These are phyloP conservation scores for Trichoderma sp. DNA, from an alignment of 2,329 filamentous ascomycete genomes.

Conservation along the genomic window DNA sequence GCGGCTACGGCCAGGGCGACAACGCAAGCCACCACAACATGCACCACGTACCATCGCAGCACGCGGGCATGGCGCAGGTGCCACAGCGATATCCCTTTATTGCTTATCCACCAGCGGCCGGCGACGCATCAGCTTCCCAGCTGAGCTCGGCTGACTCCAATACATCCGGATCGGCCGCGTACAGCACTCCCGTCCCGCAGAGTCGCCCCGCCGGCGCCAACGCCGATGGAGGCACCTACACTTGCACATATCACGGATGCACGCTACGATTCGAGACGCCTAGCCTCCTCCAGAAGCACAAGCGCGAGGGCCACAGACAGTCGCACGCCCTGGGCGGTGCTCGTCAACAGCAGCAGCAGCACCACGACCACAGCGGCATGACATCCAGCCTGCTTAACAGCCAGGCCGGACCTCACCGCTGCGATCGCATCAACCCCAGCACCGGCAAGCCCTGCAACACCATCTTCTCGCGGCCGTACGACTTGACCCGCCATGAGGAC, in stretches of 20 bases:
- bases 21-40: conserved; percentile 11
- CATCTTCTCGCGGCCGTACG: conserved; percentile 92
- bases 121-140: conserved; percentile 38
- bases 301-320: conserved; percentile 86
- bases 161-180: conserved; percentile 43
- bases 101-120: conserved; percentile 40
- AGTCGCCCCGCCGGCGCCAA: conserved; percentile 62
- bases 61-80: conserved; percentile 42
- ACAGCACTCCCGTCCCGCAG: conserved; percentile 38
- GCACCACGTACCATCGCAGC: conserved; percentile 39
- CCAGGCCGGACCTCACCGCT: conserved; percentile 90
- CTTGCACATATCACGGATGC: conserved; percentile 93
- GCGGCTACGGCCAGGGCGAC: conserved; percentile 26
- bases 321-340: conserved; percentile 50
- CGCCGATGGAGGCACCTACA: conserved; percentile 87
- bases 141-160: conserved; percentile 50
- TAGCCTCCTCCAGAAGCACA: conserved; percentile 87
- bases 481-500: conserved; percentile 93
- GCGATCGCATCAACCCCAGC: conserved; percentile 89
- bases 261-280: conserved; percentile 86
- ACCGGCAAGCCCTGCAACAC: conserved; percentile 95
- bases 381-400: conserved; percentile 68
- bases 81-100: conserved; percentile 57
- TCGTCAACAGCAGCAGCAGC: conserved; percentile 30
- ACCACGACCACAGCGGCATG: conserved; percentile 43